Evolutionary conservation across 2,329 filamentous ascomycete genomes (phyloP).

Genomic region (Clarireedia paspali): DNA sequence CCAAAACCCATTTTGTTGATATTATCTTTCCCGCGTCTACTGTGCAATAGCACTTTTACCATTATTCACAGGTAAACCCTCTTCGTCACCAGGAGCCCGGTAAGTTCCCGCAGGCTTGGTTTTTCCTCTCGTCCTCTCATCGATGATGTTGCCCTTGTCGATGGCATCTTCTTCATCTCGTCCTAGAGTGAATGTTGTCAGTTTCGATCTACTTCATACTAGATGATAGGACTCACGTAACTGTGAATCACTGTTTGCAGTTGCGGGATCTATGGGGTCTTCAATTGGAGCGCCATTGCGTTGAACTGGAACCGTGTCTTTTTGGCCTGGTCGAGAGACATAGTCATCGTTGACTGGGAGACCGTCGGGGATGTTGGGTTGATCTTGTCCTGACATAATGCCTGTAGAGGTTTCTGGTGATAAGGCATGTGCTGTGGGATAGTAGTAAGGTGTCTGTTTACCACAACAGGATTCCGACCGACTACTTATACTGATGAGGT

Average conservation of each 20-base stretch:
- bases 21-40: background rate
- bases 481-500: background rate
- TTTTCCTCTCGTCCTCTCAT: background rate
- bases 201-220: background rate
- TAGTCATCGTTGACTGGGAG: background rate
- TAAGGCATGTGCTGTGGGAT: background rate
- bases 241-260: background rate
- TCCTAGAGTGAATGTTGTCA: background rate
- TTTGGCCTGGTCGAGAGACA: background rate
- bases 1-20: background rate
- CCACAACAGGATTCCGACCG: too few relatives aligned
- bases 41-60: constrained; percentile 6
- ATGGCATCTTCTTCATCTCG: constrained; percentile 3
- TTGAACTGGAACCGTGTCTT: background rate
- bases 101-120: constrained; percentile 14
- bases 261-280: background rate
- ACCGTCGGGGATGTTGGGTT: constrained; percentile 1
- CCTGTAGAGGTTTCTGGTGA: background rate
- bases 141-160: background rate
- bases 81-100: constrained; percentile 24
- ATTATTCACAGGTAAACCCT: constrained; percentile 19
- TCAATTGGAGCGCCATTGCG: constrained; percentile 3
- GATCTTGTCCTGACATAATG: background rate
- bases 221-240: background rate
- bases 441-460: background rate